Evolutionary conservation across 495 filamentous ascomycete genomes (phyloP).

Genomic region (Aspergillus bertholletiae): DNA sequence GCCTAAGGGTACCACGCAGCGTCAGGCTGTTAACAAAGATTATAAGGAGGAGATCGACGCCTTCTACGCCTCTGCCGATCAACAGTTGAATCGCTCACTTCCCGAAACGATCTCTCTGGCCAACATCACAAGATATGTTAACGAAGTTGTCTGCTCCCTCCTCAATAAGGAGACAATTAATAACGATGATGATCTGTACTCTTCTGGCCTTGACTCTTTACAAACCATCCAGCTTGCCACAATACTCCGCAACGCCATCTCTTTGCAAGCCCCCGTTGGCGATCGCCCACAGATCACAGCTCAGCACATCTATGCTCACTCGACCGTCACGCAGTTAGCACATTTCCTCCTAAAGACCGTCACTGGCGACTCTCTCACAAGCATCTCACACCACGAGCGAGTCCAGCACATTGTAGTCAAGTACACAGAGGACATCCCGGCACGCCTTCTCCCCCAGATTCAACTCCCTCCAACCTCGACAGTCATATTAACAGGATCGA

Average conservation of each 20-base stretch:
- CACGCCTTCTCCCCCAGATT: constrained; percentile 2
- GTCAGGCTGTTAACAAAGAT: constrained; percentile 39
- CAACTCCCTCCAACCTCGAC: constrained; percentile 7
- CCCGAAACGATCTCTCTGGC: constrained; percentile 5
- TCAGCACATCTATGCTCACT: constrained; percentile 30
- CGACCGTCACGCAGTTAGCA: constrained; percentile 22
- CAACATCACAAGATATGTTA: constrained; percentile 10
- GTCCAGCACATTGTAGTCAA: constrained; percentile 15
- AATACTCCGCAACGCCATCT: constrained; percentile 17
- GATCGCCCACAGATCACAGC: constrained; percentile 11
- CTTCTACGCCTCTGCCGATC: constrained; percentile 29
- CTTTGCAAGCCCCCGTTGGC: background rate
- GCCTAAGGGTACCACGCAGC: constrained; percentile 54
- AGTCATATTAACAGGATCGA: constrained; percentile 54
- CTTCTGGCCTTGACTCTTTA: constrained; percentile 30
- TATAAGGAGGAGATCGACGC: constrained; percentile 53
- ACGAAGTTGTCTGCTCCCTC: constrained; percentile 3
- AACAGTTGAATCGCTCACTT: background rate
- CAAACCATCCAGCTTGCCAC: constrained; percentile 29
- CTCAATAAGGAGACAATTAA: constrained; percentile 13
- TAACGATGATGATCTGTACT: constrained; percentile 21
- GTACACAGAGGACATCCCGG: constrained; percentile 20
- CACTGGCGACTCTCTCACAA: constrained; percentile 11
- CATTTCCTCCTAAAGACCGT: constrained; percentile 14
- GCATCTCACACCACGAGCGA: constrained; percentile 15